Evolutionary conservation across 2,329 filamentous ascomycete genomes (phyloP).

Genomic region (Phyllosticta capitalensis): DNA sequence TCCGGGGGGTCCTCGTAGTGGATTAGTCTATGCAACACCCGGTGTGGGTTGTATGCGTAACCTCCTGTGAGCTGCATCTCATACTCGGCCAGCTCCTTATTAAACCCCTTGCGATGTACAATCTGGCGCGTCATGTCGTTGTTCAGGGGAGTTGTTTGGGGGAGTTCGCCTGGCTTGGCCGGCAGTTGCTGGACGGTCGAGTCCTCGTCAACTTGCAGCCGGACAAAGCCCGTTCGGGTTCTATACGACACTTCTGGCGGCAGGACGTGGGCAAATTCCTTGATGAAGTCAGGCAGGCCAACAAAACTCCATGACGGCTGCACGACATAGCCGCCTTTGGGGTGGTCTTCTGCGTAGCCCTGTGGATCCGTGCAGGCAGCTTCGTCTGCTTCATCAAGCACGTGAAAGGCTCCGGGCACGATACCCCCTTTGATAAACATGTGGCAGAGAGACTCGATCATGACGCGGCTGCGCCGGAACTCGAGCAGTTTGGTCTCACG

Average conservation of each 20-base stretch:
- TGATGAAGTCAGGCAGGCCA: not conserved
- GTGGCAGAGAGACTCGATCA: constrained; percentile 1
- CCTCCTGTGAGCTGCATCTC: not conserved
- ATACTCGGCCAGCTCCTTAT: not conserved
- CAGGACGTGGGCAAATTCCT: not conserved
- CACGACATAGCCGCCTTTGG: not conserved
- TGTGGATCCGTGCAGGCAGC: not conserved
- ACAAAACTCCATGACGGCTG: not conserved
- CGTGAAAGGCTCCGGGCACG: not conserved
- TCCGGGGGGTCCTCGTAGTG: not conserved
- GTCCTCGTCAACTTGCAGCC: not conserved
- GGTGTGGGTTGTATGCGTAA: not conserved
- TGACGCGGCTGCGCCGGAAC: not conserved
- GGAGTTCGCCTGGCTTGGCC: not conserved
- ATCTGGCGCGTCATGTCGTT: not conserved
- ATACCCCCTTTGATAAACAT: not conserved
- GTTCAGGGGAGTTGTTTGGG: not conserved
- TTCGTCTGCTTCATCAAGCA: not conserved
- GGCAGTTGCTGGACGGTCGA: not conserved
- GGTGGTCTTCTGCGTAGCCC: not conserved
- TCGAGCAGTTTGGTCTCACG: not conserved
- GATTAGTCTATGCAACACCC: not conserved
- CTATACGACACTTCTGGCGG: not conserved
- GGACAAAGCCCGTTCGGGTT: constrained; percentile 3
- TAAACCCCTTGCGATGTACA: not conserved